Evolutionary conservation across 164 flowering plant genomes (phyloP).

Genomic region (Tetracentron sinense): DNA sequence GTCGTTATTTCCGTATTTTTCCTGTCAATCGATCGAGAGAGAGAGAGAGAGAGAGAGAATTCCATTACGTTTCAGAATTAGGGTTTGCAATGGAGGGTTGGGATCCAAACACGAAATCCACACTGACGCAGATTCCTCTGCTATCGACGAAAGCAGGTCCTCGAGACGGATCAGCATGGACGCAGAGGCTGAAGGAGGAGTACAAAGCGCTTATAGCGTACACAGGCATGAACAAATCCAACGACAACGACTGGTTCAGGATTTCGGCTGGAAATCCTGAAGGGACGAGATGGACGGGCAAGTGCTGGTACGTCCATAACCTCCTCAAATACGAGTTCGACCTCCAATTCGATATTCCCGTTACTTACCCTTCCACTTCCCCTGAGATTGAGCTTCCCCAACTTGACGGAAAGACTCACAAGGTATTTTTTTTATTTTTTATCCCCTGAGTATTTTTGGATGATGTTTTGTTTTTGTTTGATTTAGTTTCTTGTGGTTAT

Average conservation of each 20-base stretch:
- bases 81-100: conserved; percentile 71
- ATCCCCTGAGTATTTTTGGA: no score
- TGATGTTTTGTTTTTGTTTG: no score
- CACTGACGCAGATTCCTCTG: conserved; percentile 78
- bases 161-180: conserved; percentile 84
- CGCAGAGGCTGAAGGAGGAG: conserved; percentile 86
- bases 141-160: conserved; percentile 84
- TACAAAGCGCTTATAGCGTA: conserved; percentile 84
- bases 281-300: conserved; percentile 93
- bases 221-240: conserved; percentile 91
- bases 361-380: conserved; percentile 89
- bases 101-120: conserved; percentile 88
- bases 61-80: no score
- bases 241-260: conserved; percentile 97
- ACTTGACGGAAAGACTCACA: conserved; percentile 92
- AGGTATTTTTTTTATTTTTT: conserved; percentile 41
- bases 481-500: not conserved
- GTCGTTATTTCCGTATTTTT: no score
- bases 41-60: no score
- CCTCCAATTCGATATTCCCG: conserved; percentile 88
- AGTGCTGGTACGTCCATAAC: conserved; percentile 96
- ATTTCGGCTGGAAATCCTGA: conserved; percentile 87
- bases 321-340: conserved; percentile 91
- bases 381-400: conserved; percentile 91
- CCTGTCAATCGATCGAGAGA: no score